Conservation (phyloP, 768 basidiomycete genomes). For the Erythrobasidium yunnanense region DNA sequence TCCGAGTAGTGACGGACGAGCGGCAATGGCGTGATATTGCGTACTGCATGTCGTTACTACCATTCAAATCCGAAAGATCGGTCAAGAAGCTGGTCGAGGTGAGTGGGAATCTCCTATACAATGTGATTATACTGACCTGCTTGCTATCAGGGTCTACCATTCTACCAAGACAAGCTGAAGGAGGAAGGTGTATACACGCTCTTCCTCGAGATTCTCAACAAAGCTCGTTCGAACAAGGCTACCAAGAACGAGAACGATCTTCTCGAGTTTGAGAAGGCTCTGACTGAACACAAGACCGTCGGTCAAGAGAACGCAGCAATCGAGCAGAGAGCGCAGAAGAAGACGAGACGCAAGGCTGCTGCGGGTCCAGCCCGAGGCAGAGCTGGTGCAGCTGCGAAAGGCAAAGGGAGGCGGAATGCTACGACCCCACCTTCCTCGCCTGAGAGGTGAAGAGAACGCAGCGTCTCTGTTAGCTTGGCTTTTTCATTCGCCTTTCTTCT, state of each 20-base stretch:
- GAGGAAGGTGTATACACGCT: constrained; percentile 66
- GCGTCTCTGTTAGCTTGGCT: neutral
- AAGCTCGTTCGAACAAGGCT: constrained; percentile 82
- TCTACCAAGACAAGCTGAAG: constrained; percentile 92
- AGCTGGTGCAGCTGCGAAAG: neutral
- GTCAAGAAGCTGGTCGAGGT: constrained; percentile 86
- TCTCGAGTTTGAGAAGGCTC: constrained; percentile 83
- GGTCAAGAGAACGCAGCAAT: constrained; percentile 78
- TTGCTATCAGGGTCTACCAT: constrained; percentile 51
- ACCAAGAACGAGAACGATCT: constrained; percentile 87
- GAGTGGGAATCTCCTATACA: constrained; percentile 28
- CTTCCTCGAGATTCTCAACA: constrained; percentile 82
- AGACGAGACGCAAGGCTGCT: constrained; percentile 22
- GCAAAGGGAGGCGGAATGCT: neutral
- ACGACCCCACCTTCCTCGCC: constrained; percentile 23
- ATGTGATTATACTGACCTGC: constrained; percentile 27
- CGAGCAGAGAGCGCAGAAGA: constrained; percentile 25
- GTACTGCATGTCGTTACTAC: constrained; percentile 82
- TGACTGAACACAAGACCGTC: constrained; percentile 68
- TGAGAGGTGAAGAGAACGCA: neutral
- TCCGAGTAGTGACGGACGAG: constrained; percentile 73
- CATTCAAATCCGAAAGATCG: constrained; percentile 92
- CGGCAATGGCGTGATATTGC: constrained; percentile 97
- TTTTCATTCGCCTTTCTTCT: constrained; percentile 1
- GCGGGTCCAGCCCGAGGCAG: neutral